Percentiles rank a stretch among this genome's conserved stretches.
Conservation (phyloP, 2,329 filamentous ascomycete genomes). For the Raffaelea deltoideospora region DNA sequence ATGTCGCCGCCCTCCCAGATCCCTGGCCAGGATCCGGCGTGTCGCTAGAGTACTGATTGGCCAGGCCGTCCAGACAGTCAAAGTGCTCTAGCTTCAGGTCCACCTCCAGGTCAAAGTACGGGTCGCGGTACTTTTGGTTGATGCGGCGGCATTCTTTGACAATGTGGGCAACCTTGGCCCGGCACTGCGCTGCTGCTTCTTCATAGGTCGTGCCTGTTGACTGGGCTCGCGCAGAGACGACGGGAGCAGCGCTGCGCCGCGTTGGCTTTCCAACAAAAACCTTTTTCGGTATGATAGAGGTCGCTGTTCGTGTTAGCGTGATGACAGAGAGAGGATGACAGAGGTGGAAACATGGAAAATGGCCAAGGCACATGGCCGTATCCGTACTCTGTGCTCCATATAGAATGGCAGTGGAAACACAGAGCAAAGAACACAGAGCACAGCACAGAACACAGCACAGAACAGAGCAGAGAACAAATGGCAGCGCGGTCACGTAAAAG, state of each 20-base stretch:
- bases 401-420: too few relatives aligned
- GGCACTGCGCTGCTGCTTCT: conserved; percentile 54
- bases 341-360: too few relatives aligned
- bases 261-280: conserved; percentile 46
- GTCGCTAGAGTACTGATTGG: too few relatives aligned
- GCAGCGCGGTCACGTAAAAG: neutral
- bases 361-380: too few relatives aligned
- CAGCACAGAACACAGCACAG: too few relatives aligned
- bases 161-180: conserved; percentile 46
- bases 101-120: conserved; percentile 73
- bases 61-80: conserved; percentile 28
- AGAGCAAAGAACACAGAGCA: too few relatives aligned
- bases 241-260: conserved; percentile 37
- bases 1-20: too few relatives aligned
- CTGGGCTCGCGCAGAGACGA: conserved; percentile 33
- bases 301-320: conserved; percentile 35
- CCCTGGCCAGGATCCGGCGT: too few relatives aligned
- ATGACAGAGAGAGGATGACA: neutral
- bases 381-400: too few relatives aligned
- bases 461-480: too few relatives aligned
- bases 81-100: conserved; percentile 48
- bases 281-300: conserved; percentile 55
- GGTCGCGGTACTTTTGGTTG: conserved; percentile 76
- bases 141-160: conserved; percentile 53
- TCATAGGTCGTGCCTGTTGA: conserved; percentile 52